Evolutionary conservation across 2,329 filamentous ascomycete genomes (phyloP).

Genomic region (Beauveria sp.): DNA sequence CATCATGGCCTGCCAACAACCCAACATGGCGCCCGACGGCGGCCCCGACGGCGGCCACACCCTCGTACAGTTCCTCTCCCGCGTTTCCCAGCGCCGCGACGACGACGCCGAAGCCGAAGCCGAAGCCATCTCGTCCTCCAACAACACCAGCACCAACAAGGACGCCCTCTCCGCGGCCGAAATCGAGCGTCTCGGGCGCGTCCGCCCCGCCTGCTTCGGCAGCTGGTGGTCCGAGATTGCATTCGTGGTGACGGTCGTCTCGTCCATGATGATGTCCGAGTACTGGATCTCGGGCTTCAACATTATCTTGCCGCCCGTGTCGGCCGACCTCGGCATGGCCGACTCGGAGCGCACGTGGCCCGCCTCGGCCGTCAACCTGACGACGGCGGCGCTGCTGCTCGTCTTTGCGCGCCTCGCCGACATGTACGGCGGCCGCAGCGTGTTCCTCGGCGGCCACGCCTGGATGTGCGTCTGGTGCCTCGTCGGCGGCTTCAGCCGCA

Average conservation of each 20-base stretch:
- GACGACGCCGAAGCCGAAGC: not conserved
- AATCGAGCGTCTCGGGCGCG: constrained; percentile 54
- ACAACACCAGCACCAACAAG: not conserved
- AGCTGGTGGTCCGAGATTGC: constrained; percentile 48
- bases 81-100: not conserved
- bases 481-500: constrained; percentile 60
- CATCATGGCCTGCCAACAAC: constrained; percentile 7
- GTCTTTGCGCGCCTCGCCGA: constrained; percentile 55
- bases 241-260: constrained; percentile 55
- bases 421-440: constrained; percentile 52
- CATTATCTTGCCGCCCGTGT: constrained; percentile 62
- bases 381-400: constrained; percentile 51
- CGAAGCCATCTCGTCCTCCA: not conserved
- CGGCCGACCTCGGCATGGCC: constrained; percentile 56
- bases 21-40: constrained; percentile 8
- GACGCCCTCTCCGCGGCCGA: constrained; percentile 21
- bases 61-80: not conserved
- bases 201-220: constrained; percentile 50
- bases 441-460: constrained; percentile 51
- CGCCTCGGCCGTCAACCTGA: constrained; percentile 53
- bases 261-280: constrained; percentile 60
- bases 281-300: constrained; percentile 73
- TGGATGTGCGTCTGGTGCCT: constrained; percentile 66
- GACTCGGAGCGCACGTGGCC: constrained; percentile 55
- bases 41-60: not conserved